phyloP scores from a whole-genome alignment of 164 flowering plant genomes.

The Cinnamomum micranthum region DNA sequence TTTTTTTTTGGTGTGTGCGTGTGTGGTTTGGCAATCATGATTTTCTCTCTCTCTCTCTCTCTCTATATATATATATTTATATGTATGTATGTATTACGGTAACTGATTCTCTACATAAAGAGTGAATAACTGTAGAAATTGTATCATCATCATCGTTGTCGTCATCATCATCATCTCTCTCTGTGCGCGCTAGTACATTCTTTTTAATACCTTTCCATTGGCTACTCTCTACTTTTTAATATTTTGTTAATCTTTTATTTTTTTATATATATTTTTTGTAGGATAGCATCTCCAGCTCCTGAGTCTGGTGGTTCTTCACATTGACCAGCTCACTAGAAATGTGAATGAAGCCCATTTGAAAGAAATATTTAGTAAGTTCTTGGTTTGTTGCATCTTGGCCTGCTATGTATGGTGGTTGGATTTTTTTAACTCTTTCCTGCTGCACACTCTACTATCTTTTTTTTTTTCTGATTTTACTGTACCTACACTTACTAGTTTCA shows the following conservation, averaged over 20 bases:
- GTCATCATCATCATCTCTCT: background rate
- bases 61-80: too few species aligned
- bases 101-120: too few species aligned
- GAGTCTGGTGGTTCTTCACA: conserved; percentile 80
- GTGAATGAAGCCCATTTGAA: conserved; percentile 90
- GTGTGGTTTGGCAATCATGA: too few species aligned
- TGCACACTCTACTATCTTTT: background rate
- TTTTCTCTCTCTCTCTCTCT: too few species aligned
- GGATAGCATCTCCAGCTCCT: conserved; percentile 61
- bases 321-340: conserved; percentile 85
- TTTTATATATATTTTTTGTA: conserved; percentile 22
- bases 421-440: background rate
- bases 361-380: conserved; percentile 84
- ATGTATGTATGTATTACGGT: too few species aligned
- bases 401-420: background rate
- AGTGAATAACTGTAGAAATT: too few species aligned
- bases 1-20: too few species aligned
- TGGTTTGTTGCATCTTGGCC: background rate
- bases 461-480: too few species aligned
- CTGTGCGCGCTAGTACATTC: background rate
- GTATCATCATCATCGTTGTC: background rate
- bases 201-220: background rate
- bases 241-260: background rate
- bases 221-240: background rate
- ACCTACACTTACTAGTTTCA: background rate